Base-by-base conservation (phyloP, 371 early-diverging fungal genomes). In the Mortierella polycephala region DNA sequence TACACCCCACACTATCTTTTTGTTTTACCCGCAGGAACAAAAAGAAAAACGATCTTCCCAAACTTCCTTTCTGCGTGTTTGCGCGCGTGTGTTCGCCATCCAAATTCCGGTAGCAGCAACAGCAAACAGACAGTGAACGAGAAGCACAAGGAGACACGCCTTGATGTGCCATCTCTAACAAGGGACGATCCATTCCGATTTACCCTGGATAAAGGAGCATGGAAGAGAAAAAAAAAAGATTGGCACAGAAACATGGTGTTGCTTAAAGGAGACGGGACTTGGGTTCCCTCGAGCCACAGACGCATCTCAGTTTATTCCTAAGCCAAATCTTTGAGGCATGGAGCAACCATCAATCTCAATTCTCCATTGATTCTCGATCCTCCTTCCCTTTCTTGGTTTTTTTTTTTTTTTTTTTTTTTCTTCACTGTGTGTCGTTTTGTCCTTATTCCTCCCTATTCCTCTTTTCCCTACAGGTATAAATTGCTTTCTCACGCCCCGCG, bases 361-460 rank as follows among this genome's bases (percentile, higher is more conserved):
- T 58, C 60, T 30, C 46, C 50, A 60, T 57, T 64, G 61, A 64
- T 50, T 64, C 71, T 71, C 60, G 64, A 59, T 71, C 71, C 61
- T 60, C 65, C 57, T 42, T 52, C 23, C 40, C 49, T 23, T 41
- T 64, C 39, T 46, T 23, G 7, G 10, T n/a, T 46, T 13, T 30
- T 46, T 64, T 37, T 37, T 40, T 42, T 57, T 49, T 16, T 50
- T 60, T 37, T 37, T 7, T 30, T 23, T 49, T 50, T 60, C 30
- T 16, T n/a, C 50, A 39, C 30, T 57, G 40, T 40, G 57, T n/a
- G 7, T 56, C 23, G 1, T 13, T 30, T 30, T 30, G 30, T 53
- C 12, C n/a, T 42, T 53, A 7, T 55, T 56, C 50, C 57, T 60
- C 42, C 23, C n/a, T 52, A 14, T 37, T 42, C 42, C 40, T 50